Conservation (phyloP, 192 early-diverging fungal species). For the Podila epigama region DNA sequence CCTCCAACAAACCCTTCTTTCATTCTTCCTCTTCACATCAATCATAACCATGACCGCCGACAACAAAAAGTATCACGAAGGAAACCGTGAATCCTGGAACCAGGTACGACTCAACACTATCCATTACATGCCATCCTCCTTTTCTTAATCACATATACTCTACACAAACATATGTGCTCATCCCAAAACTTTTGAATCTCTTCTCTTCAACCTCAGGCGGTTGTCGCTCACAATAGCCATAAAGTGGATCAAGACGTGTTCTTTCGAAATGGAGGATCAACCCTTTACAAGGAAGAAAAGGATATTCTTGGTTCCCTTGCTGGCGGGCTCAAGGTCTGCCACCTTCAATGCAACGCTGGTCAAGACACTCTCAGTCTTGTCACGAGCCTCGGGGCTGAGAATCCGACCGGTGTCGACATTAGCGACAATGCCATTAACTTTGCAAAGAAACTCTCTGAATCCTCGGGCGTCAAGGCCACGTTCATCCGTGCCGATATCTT, state of each 20-base stretch:
- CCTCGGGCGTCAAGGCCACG: constrained; percentile 22
- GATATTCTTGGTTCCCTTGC: constrained; percentile 28
- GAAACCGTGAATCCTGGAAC: constrained; percentile 42
- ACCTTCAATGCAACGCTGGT: constrained; percentile 41
- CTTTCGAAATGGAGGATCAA: constrained; percentile 30
- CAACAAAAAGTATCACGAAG: constrained; percentile 16
- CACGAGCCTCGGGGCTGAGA: constrained; percentile 18
- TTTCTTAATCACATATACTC: too few species aligned
- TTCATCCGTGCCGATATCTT: constrained; percentile 39
- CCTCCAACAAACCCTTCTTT: background rate
- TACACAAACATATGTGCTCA: too few species aligned
- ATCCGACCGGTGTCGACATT: constrained; percentile 44
- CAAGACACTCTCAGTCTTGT: constrained; percentile 45
- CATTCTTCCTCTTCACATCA: background rate
- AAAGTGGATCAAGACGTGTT: constrained; percentile 43
- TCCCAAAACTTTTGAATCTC: background rate
- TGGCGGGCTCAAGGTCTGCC: constrained; percentile 36
- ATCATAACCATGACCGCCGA: background rate
- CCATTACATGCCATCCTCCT: too few species aligned
- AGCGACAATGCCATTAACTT: constrained; percentile 35
- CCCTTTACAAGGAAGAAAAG: constrained; percentile 36
- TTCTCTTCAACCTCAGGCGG: background rate
- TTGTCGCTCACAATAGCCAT: constrained; percentile 39
- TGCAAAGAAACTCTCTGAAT: constrained; percentile 25
- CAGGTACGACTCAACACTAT: background rate